Base-by-base conservation (phyloP, 148 eudicot genomes). In the Bassia scoparia region DNA sequence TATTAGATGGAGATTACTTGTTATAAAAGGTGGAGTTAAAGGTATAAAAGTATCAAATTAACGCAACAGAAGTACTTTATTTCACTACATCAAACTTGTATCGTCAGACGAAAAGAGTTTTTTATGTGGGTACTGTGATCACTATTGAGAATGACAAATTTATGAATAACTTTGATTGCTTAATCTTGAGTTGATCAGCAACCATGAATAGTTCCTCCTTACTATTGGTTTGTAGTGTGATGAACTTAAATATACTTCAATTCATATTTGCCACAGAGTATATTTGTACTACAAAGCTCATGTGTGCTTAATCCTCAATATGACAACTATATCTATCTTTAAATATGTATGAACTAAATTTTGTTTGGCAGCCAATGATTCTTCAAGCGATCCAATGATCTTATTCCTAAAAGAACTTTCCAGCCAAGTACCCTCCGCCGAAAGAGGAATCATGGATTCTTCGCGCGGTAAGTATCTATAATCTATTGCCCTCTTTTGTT, bases 341-440 rank as follows among this genome's bases (percentile, higher is more conserved):
- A 23, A 18, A 55, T 73, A 27, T 49, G 0, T 24, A 21, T 53
- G 29, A 66, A 55, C 61, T 37, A 58, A 56, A 63, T 52, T 15
- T 26, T 68, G 49, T 16, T 70, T 24, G 50, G 53, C 80, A 94
- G 98, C 72, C 21, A 76, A 87, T 75, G 96, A 78, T 60, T 81
- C 93, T 20, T 82, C 87, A 63, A 75, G 72, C 56, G 92, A 86
- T 68, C 76, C 97, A 27, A 86, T 94, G 96, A 85, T 88, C 71
- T 82, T 88, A 61, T 74, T 68, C 86, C 93, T 58, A 94, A 94
- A 84, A 73, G 98, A 68, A 87, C 97, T 41, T 94, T 82, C 80
- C 98, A 94, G 85, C 97, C 98, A 20, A 94, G 98, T 81, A 91
- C 84, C 86, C 84, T 94, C 78, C 84, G 89, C 61, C 87, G 98